These are phyloP conservation scores for Scedosporium dehoogii DNA, from an alignment of 2,329 filamentous ascomycete species.

Conservation along the genomic window DNA sequence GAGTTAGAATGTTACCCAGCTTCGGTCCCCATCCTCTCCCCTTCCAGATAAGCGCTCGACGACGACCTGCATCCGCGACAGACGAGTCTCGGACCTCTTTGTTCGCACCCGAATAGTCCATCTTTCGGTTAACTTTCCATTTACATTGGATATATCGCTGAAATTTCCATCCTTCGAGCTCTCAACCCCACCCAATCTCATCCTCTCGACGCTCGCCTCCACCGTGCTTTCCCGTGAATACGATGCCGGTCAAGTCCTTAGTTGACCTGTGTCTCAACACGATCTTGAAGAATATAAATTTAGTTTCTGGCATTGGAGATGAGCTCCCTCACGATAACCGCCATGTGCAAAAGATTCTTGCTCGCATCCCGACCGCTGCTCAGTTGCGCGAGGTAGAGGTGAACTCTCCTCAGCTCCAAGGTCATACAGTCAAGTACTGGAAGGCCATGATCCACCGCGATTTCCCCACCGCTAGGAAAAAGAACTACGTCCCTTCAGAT, in stretches of 20 bases:
- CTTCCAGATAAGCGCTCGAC: background rate
- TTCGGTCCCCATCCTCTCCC: background rate
- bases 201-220: background rate
- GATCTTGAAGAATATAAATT: constrained; percentile 42
- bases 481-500: constrained; percentile 55
- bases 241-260: constrained; percentile 39
- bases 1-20: background rate
- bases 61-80: background rate
- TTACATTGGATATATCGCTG: background rate
- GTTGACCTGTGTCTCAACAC: constrained; percentile 38
- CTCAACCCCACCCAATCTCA: background rate
- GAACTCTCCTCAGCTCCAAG: constrained; percentile 66
- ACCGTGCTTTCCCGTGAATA: background rate
- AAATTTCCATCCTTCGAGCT: background rate
- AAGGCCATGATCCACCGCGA: constrained; percentile 66
- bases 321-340: constrained; percentile 50
- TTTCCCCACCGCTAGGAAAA: constrained; percentile 55
- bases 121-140: background rate
- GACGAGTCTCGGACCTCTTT: background rate
- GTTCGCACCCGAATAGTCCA: background rate
- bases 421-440: constrained; percentile 67
- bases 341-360: constrained; percentile 56
- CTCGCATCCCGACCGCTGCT: constrained; percentile 58
- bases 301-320: constrained; percentile 61
- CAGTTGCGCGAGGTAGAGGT: constrained; percentile 69